Conservation (phyloP, 306 rosid species). For the Phaseolus lunatus region DNA sequence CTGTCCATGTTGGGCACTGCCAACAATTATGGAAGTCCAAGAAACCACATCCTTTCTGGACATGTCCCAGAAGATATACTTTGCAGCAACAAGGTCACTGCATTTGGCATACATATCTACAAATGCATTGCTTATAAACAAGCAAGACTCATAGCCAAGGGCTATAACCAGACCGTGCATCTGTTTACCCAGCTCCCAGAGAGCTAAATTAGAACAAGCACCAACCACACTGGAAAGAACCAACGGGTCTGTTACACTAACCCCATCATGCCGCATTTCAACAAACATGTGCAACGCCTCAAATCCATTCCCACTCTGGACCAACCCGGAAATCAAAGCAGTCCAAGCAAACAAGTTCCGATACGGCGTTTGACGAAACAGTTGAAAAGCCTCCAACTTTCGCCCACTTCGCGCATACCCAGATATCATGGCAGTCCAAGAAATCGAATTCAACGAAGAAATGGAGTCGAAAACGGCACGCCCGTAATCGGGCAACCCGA, state of each 20-base stretch:
- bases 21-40: conserved; percentile 94
- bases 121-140: conserved; percentile 80
- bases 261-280: conserved; percentile 71
- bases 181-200: conserved; percentile 83
- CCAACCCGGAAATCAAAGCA: conserved; percentile 88
- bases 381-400: conserved; percentile 62
- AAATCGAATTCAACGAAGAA: conserved; percentile 52
- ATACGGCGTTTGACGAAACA: conserved; percentile 55
- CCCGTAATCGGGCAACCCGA: conserved; percentile 64
- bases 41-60: conserved; percentile 74
- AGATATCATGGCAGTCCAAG: conserved; percentile 83
- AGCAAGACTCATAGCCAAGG: conserved; percentile 80
- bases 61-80: conserved; percentile 62
- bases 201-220: conserved; percentile 79
- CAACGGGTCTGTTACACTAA: conserved; percentile 72
- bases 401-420: conserved; percentile 80
- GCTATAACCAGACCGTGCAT: conserved; percentile 64
- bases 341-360: conserved; percentile 82
- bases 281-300: conserved; percentile 65
- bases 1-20: conserved; percentile 79
- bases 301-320: conserved; percentile 75
- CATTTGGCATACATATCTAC: conserved; percentile 94
- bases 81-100: conserved; percentile 76
- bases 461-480: conserved; percentile 70
- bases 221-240: conserved; percentile 84